Evolutionary conservation across 2,329 filamentous ascomycete genomes (phyloP), one percentile per base, ranked within the genome.

Genomic region (Colletotrichum eleusines): DNA sequence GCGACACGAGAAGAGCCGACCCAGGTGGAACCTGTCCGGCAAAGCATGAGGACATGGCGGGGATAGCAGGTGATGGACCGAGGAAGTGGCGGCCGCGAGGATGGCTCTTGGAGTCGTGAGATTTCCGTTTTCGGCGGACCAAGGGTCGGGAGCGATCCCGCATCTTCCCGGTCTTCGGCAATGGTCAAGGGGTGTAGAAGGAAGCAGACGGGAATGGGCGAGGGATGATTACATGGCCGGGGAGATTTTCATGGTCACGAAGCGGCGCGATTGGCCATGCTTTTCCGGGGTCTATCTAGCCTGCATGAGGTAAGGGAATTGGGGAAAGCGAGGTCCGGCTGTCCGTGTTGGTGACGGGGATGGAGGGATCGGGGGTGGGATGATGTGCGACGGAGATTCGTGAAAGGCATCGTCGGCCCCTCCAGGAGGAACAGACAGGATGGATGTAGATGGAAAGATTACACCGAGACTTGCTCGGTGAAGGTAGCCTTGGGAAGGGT

Each of bases 121-220:
- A 33, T 38, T 18, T 71, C 69, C 64, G 20, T 63, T 69, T 63
- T 71, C 58, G 64, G 69, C 64, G 64, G 59, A 60, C 64, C 23
- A 69, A 71, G 58, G 58, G 58, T 63, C 35, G 14, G 16, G 64
- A 69, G 46, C 31, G 31, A 71, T 69, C 69, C 69, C 69, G 69
- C 64, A 71, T 60, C 64, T 71, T 71, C 58, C 69, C 69, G 69
- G 64, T 53, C 38, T 71, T 71, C 69, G 69, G 69, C 59, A 71
- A 68, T 63, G 69, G 38, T n/a, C 28, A 5, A 59, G 58, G 58
- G 46, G 44, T 28, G 44, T 53, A 57, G 50, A 57, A 51, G 16
- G 23, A 46, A 16, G 38, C 51, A 26, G 64, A 53, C 40, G 64
- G 69, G 40, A 69, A 63, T 35, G 23, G 44, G 14, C 9, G 44